Percentiles rank a stretch among this genome's conserved stretches.
Conservation (phyloP, 176 grass and related monocot species). For the Aegilops umbellulata region DNA sequence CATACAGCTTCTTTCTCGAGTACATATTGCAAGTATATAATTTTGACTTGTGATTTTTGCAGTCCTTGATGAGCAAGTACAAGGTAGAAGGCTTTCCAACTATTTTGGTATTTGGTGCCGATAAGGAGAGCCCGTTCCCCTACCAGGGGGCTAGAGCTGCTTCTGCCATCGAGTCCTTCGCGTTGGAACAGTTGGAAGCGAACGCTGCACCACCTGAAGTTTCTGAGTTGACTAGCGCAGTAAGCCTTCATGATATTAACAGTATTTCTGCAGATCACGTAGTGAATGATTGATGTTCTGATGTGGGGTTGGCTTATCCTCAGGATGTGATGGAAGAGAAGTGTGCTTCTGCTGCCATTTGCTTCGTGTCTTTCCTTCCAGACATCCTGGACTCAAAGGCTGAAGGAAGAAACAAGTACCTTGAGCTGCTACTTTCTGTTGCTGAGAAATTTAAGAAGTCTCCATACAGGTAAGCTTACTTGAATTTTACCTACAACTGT, state of each 20-base stretch:
- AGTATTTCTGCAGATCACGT: neutral
- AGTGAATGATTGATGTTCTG: slow-evolving; percentile 17
- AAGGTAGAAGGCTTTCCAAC: slow-evolving; percentile 95
- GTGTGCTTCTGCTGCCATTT: slow-evolving; percentile 94
- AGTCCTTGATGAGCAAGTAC: slow-evolving; percentile 99
- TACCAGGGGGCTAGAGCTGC: slow-evolving; percentile 82
- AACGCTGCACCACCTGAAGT: slow-evolving; percentile 86
- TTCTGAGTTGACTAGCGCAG: slow-evolving; percentile 67
- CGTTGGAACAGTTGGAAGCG: slow-evolving; percentile 81
- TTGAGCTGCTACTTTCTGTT: slow-evolving; percentile 75
- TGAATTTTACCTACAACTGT: neutral
- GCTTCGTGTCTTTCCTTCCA: slow-evolving; percentile 98
- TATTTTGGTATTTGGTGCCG: slow-evolving; percentile 95
- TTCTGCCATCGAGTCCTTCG: slow-evolving; percentile 82
- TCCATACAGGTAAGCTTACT: slow-evolving; percentile 77
- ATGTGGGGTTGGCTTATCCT: slow-evolving; percentile 14
- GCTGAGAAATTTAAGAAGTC: slow-evolving; percentile 93
- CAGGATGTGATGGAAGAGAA: slow-evolving; percentile 95
- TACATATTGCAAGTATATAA: neutral
- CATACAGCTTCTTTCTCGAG: neutral
- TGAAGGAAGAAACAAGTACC: slow-evolving; percentile 92
- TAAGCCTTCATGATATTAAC: slow-evolving; percentile 36
- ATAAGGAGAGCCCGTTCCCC: slow-evolving; percentile 75
- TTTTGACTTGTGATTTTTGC: slow-evolving; percentile 32
- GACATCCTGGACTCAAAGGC: slow-evolving; percentile 98